A percentile compares a stretch with the other conserved stretches of the same genome.
These are phyloP conservation scores for Paspalum vaginatum DNA, from an alignment of 176 grass and related monocot genomes.

Conservation along the genomic window DNA sequence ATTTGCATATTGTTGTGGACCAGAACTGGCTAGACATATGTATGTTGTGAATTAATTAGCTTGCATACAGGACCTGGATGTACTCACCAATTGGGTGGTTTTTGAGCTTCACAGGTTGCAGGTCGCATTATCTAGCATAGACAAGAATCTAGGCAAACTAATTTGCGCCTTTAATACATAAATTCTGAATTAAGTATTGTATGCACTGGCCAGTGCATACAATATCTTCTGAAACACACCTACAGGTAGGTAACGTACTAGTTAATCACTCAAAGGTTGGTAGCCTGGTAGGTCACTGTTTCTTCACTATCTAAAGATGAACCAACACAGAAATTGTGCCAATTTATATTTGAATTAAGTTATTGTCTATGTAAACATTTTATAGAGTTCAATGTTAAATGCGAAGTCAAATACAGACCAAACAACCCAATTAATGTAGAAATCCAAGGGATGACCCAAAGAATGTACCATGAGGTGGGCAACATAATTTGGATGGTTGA, in stretches of 20 bases:
- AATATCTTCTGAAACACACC: not conserved
- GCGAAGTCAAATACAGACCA: conserved; percentile 11
- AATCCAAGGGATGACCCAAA: not conserved
- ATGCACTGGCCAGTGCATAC: not conserved
- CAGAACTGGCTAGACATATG: conserved; percentile 7
- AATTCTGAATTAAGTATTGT: conserved; percentile 21
- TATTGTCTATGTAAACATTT: conserved; percentile 5
- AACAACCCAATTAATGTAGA: not conserved
- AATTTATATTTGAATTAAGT: not conserved
- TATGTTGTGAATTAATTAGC: not conserved
- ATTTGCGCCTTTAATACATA: conserved; percentile 12
- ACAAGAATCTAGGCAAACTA: conserved; percentile 23
- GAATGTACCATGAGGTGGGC: not conserved
- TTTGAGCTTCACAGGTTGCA: conserved; percentile 19
- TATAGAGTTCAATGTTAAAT: not conserved
- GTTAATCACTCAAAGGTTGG: conserved; percentile 11
- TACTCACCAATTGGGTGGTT: not conserved
- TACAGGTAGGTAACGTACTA: not conserved
- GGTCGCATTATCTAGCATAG: not conserved
- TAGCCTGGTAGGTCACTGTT: not conserved
- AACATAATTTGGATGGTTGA: not conserved
- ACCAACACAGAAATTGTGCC: not conserved
- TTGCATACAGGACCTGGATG: not conserved
- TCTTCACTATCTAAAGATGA: not conserved
- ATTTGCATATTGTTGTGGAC: conserved; percentile 20